These are phyloP conservation scores for Termitomyces sp. DNA, from an alignment of 768 basidiomycete species.

Conservation along the genomic window DNA sequence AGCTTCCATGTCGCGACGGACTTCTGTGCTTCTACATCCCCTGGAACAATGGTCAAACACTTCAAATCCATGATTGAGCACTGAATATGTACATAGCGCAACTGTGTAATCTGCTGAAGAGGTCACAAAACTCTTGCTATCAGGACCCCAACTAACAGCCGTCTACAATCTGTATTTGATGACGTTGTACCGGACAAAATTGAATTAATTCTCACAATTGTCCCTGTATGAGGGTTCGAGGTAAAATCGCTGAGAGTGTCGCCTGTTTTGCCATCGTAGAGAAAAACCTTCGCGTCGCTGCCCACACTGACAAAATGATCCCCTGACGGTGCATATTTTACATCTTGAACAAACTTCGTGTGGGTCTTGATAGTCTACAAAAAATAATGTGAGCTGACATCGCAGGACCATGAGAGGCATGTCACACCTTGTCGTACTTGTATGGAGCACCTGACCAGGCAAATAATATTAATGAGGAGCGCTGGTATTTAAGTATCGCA, in stretches of 20 bases:
- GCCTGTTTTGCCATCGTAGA: conserved; percentile 89
- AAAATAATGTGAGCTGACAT: neutral
- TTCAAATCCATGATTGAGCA: neutral
- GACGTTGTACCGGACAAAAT: no score
- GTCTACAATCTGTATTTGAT: conserved; percentile 33
- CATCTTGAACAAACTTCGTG: conserved; percentile 88
- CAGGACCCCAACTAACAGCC: conserved; percentile 76
- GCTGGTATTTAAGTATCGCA: neutral
- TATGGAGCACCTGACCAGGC: conserved; percentile 62
- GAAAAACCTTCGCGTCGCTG: conserved; percentile 79
- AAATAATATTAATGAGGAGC: neutral
- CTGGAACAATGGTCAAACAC: conserved; percentile 28
- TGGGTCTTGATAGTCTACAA: conserved; percentile 78
- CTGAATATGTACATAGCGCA: conserved; percentile 62
- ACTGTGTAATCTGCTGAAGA: conserved; percentile 86
- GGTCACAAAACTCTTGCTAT: conserved; percentile 70
- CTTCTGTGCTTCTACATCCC: conserved; percentile 78
- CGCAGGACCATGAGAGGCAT: neutral
- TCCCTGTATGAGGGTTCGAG: conserved; percentile 68
- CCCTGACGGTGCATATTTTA: conserved; percentile 78
- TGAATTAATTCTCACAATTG: conserved; percentile 48
- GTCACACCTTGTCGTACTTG: conserved; percentile 75
- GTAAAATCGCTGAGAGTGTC: conserved; percentile 68
- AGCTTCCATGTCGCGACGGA: conserved; percentile 63
- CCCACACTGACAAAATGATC: conserved; percentile 85